Evolutionary conservation across 805 yeast genomes (phyloP).

Genomic region (Geotrichum ghanense): DNA sequence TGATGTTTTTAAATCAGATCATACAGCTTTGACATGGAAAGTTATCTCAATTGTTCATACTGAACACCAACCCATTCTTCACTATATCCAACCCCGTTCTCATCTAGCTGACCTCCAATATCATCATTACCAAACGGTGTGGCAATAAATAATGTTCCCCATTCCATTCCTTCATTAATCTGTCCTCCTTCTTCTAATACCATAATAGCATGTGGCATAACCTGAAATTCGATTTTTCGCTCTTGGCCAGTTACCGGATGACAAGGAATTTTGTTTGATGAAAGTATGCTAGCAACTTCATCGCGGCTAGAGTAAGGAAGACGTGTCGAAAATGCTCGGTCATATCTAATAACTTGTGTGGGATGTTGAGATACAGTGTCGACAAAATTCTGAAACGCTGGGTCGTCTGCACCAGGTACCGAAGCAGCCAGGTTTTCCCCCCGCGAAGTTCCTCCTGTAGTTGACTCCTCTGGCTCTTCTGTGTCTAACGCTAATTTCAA

Average conservation of each 20-base stretch:
- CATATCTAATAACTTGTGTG: conserved; percentile 76
- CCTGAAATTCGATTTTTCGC: conserved; percentile 69
- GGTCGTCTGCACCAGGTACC: conserved; percentile 41
- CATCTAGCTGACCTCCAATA: conserved; percentile 32
- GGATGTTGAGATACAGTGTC: conserved; percentile 73
- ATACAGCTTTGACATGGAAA: too few species aligned
- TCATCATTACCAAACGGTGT: conserved; percentile 57
- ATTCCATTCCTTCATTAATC: conserved; percentile 76
- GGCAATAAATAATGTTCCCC: conserved; percentile 91
- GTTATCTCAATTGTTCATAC: conserved; percentile 45
- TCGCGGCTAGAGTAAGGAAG: conserved; percentile 59
- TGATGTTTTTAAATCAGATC: too few species aligned
- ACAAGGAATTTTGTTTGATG: conserved; percentile 41
- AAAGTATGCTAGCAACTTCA: conserved; percentile 36
- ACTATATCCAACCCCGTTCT: conserved; percentile 61
- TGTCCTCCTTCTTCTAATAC: conserved; percentile 52
- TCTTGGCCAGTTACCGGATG: conserved; percentile 39
- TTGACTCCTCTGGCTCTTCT: conserved; percentile 12
- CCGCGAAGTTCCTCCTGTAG: conserved; percentile 6
- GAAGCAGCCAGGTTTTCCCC: conserved; percentile 8
- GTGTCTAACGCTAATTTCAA: background rate
- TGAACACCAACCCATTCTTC: conserved; percentile 79
- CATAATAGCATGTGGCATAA: conserved; percentile 88
- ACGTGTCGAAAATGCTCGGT: conserved; percentile 60
- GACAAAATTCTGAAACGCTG: conserved; percentile 67